Percentiles rank a stretch among this genome's conserved stretches.
These are phyloP conservation scores for Athelia sp. DNA, from an alignment of 1,284 basidiomycete genomes.

Conservation along the genomic window DNA sequence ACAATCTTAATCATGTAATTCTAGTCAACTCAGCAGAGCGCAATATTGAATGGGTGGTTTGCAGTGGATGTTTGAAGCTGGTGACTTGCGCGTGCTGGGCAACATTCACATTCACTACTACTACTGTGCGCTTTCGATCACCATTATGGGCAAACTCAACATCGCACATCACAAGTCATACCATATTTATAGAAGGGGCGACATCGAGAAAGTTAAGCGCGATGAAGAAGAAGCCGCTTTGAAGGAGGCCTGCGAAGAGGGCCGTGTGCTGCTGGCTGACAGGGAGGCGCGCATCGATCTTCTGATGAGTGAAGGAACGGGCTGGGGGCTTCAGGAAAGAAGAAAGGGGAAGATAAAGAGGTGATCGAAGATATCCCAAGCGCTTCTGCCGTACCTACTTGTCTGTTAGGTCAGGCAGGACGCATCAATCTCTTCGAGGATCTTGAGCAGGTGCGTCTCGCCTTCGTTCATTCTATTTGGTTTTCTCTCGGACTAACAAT, in stretches of 20 bases:
- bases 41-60: too few relatives aligned
- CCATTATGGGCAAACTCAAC: too few relatives aligned
- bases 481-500: background rate
- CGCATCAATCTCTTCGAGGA: constrained; percentile 82
- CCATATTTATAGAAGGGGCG: constrained; percentile 80
- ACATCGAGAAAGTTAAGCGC: constrained; percentile 70
- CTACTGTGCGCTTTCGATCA: too few relatives aligned
- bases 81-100: too few relatives aligned
- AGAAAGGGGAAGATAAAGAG: constrained; percentile 33
- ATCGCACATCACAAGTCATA: constrained; percentile 90
- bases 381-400: background rate
- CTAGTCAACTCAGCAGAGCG: too few relatives aligned
- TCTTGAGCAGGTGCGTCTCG: constrained; percentile 48
- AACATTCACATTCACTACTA: too few relatives aligned
- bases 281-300: constrained; percentile 72
- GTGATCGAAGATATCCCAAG: constrained; percentile 29
- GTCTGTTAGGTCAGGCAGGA: constrained; percentile 25
- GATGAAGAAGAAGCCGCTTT: constrained; percentile 78
- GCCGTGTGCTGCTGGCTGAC: constrained; percentile 71
- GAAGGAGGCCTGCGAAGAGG: constrained; percentile 64
- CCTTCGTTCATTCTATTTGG: background rate
- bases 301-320: constrained; percentile 53
- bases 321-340: constrained; percentile 28
- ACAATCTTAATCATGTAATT: too few relatives aligned
- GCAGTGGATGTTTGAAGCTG: too few relatives aligned